Percentiles rank a stretch among this genome's conserved stretches.
phyloP scores from a whole-genome alignment of 2,329 filamentous ascomycete species.

The Dactylella cylindrospora region DNA sequence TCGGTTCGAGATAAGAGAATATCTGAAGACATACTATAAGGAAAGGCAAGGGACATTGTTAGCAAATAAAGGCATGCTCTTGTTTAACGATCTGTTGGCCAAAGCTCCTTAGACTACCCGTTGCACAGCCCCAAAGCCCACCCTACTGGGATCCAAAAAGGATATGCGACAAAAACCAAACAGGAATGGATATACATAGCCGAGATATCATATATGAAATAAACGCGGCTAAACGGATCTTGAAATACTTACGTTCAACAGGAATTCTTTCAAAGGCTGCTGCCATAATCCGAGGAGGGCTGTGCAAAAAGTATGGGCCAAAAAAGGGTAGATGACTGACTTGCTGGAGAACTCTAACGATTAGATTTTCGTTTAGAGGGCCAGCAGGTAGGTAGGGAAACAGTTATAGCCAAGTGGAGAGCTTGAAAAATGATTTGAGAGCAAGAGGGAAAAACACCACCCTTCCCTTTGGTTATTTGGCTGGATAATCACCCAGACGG shows the following conservation, averaged over 20 bases:
- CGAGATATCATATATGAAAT: slow-evolving; percentile 28
- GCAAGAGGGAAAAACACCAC: slow-evolving; percentile 36
- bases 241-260: slow-evolving; percentile 36
- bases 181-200: slow-evolving; percentile 41
- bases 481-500: slow-evolving; percentile 21
- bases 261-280: slow-evolving; percentile 41
- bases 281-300: slow-evolving; percentile 43
- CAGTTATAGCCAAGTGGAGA: slow-evolving; percentile 44
- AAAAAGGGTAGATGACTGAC: slow-evolving; percentile 42
- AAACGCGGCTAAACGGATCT: slow-evolving; percentile 16
- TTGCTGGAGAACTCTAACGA: slow-evolving; percentile 17
- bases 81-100: slow-evolving; percentile 32
- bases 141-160: slow-evolving; percentile 40
- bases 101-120: slow-evolving; percentile 45
- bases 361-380: slow-evolving; percentile 35
- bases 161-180: slow-evolving; percentile 38
- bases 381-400: slow-evolving; percentile 37
- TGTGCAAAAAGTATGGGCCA: slow-evolving; percentile 42
- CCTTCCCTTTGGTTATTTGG: slow-evolving; percentile 29
- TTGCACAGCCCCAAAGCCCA: slow-evolving; percentile 43
- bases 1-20: slow-evolving; percentile 42
- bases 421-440: too few relatives aligned
- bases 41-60: slow-evolving; percentile 24
- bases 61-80: slow-evolving; percentile 20
- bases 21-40: slow-evolving; percentile 42